Conservation (phyloP, 2,329 filamentous ascomycete species). For the Colletotrichum coccodes region DNA sequence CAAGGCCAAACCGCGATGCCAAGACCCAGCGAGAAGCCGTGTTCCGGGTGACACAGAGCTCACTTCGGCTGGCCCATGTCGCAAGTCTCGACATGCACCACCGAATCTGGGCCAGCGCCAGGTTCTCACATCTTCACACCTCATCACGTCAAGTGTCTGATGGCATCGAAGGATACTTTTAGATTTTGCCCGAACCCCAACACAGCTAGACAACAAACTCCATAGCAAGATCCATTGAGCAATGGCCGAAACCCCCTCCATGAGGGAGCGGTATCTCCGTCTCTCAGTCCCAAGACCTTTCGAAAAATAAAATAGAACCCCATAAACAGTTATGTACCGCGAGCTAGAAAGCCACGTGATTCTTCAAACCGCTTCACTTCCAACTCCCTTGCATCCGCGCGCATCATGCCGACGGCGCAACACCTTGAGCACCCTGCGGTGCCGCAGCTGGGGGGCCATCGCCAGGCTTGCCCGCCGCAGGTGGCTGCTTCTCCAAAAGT, state of each 20-base stretch:
- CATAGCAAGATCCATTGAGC: background rate
- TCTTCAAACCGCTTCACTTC: background rate
- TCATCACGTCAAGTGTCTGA: background rate
- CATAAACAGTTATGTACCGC: slow-evolving; percentile 6
- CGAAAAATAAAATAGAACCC: background rate
- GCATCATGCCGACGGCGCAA: slow-evolving; percentile 26
- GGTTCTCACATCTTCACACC: too few species aligned
- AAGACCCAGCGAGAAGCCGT: background rate
- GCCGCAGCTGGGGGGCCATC: slow-evolving; percentile 13
- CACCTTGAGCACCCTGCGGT: slow-evolving; percentile 23
- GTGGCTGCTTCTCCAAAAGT: slow-evolving; percentile 60
- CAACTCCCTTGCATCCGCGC: background rate
- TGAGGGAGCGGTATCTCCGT: slow-evolving; percentile 8
- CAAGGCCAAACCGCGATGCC: background rate
- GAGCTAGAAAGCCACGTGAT: background rate
- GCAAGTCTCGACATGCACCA: background rate
- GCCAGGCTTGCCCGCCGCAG: background rate
- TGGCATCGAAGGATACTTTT: background rate
- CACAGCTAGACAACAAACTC: background rate
- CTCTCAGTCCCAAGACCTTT: slow-evolving; percentile 1
- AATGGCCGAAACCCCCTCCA: background rate
- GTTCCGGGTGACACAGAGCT: background rate
- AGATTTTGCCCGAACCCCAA: background rate
- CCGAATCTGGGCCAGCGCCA: background rate
- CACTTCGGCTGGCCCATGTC: background rate